Base-by-base conservation (phyloP, 495 filamentous ascomycete species). In the Trichoderma reesei region DNA sequence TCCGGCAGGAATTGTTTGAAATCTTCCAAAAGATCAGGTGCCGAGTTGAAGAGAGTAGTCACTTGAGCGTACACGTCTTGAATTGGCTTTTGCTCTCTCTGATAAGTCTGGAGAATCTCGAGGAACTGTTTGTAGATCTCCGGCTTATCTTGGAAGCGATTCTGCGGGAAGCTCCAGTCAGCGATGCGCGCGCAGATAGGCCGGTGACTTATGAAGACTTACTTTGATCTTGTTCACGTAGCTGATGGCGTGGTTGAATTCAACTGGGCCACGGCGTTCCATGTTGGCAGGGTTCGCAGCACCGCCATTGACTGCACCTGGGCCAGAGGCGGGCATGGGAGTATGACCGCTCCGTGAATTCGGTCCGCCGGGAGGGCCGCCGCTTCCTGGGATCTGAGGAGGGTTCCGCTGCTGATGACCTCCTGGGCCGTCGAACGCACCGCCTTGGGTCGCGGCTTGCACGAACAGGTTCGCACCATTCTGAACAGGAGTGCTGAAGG, bases 171-270 rank as follows among this genome's bases (percentile, higher is more conserved):
- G 42, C 18, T 36, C 9, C 18, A 31, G 59, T 59, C 37, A 64
- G 38, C 39, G 41, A 66, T 54, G 20, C 44, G 44, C 54, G 34
- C 59, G 18, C 18, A 63, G 51, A 62, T 63, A 44, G 56, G 56
- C 65, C 51, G 16, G 36, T 33, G 14, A 60, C 6, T 1, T 11
- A 56, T 6, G 5, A 18, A 7, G 62, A 65, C 74, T 72, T 73
- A 95, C 92, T 86, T 99, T 99, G 63, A 99, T 99, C 77, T 99
- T 99, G 72, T 99, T 99, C 56, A 99, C 95, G 71, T 99, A 99
- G 72, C 92, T 97, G 65, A 99, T 99, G 0, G 95, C 95, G 78
- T 99, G 95, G 74, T 99, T 99, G 77, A 99, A 99, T 71, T 99
- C 95, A 2, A 99, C 95, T 13, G 95, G 95, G 11, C 92, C 91